phyloP scores from a whole-genome alignment of 331 rosid genomes.

The Telfairia occidentalis region DNA sequence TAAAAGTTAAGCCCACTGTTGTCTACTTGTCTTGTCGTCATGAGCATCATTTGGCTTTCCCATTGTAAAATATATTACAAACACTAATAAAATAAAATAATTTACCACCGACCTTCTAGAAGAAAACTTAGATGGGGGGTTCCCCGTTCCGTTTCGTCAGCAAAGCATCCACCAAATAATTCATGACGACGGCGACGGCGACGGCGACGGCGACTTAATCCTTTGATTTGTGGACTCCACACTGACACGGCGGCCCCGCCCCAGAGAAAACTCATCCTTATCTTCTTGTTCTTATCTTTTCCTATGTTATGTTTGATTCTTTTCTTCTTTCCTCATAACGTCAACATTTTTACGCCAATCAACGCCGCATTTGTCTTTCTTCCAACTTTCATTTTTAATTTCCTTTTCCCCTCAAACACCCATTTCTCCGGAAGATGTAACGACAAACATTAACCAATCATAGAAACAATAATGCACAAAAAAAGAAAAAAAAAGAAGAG shows the following conservation, averaged over 20 bases:
- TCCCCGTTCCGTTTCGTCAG: neutral
- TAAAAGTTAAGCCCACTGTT: neutral
- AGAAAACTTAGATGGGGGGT: neutral
- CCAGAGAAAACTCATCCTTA: neutral
- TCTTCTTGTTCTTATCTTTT: neutral
- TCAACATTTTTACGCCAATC: neutral
- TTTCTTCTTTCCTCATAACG: neutral
- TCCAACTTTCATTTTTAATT: neutral
- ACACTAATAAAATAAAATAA: neutral
- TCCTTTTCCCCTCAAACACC: neutral
- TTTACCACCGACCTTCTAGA: conserved; percentile 7
- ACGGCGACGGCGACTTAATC: neutral
- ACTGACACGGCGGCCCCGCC: conserved; percentile 1
- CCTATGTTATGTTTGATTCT: too few species aligned
- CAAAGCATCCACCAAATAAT: neutral
- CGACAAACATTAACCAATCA: neutral
- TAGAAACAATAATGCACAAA: neutral
- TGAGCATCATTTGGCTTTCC: neutral
- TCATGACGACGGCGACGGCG: neutral
- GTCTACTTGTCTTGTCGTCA: neutral
- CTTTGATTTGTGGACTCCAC: conserved; percentile 9
- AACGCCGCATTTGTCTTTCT: neutral
- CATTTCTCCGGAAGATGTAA: neutral
- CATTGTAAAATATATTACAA: neutral
- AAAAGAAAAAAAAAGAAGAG: neutral